Evolutionary conservation across 2,329 filamentous ascomycete species (phyloP), one percentile per base, ranked within the genome.

Genomic region (Neurospora sp.): DNA sequence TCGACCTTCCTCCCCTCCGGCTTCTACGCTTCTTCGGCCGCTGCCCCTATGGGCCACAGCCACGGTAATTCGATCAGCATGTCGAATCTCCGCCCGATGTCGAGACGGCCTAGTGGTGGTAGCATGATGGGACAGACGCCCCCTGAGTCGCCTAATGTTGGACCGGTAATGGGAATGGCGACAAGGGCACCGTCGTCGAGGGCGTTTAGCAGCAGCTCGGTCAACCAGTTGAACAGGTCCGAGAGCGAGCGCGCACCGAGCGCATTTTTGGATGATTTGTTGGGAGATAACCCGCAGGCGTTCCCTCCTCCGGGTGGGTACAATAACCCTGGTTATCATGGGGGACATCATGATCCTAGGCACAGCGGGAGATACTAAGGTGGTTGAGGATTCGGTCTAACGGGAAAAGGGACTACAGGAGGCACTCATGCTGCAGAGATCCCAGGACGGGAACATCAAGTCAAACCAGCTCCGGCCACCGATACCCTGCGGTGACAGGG

Each of bases 1-100:
- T 97, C 92, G 1, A 84, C 85, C n/a, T 97, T 95, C 78, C 85
- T 97, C 23, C 95, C 95, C 17, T 91, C 95, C 3, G 95, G 95
- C 1, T 97, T 97, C 82, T 98, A 98, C 77, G 90, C 93, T 39
- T 85, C 84, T 39, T 57, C 46, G 46, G 23, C 46, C 46, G 85
- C 84, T 11, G 83, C 85, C 87, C 90, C 28, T 83, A 83, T 71
- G 83, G 83, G 79, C 12, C 80, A 81, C 68, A 81, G 81, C 73
- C 82, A 84, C 69, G 81, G 80, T 65, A 84, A 85, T 71, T 84
- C 86, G 15, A 88, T 90, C 73, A 88, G 85, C 73, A 77, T 91
- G 77, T 85, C 87, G 33, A 90, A 87, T 74, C 80, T 91, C 69
- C 84, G 86, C 11, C 85, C 88, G 0, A 87, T 88, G 43, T 86